Evolutionary conservation across 2,329 filamentous ascomycete genomes (phyloP).

Genomic region (Pseudogymnoascus sp.): DNA sequence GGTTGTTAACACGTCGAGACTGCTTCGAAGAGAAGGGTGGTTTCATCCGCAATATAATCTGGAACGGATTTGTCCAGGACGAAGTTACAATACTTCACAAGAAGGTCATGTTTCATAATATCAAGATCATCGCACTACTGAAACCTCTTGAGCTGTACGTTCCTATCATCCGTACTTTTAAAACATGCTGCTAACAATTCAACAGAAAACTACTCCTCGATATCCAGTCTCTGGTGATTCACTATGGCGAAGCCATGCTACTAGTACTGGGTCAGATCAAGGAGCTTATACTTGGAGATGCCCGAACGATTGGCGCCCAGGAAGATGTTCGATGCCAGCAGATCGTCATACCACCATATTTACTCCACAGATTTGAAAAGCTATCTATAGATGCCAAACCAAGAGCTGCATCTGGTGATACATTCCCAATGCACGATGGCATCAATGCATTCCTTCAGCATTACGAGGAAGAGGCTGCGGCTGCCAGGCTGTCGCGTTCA

Average conservation of each 20-base stretch:
- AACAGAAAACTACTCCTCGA: neutral
- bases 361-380: constrained; percentile 11
- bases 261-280: neutral
- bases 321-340: constrained; percentile 9
- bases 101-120: constrained; percentile 18
- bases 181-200: neutral
- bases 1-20: constrained; percentile 14
- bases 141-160: constrained; percentile 18
- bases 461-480: neutral
- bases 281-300: neutral
- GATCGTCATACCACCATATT: constrained; percentile 11
- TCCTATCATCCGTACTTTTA: neutral
- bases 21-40: constrained; percentile 17
- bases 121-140: constrained; percentile 18
- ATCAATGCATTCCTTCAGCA: constrained; percentile 13
- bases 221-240: neutral
- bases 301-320: neutral
- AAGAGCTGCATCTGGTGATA: neutral
- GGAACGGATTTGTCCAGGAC: constrained; percentile 17
- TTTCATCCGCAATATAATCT: constrained; percentile 19
- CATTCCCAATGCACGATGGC: constrained; percentile 13
- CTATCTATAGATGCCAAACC: constrained; percentile 6
- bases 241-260: neutral
- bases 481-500: neutral
- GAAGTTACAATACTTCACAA: constrained; percentile 17